Conservation (phyloP, 2,329 filamentous ascomycete genomes). For the Exserohilum rostratum region DNA sequence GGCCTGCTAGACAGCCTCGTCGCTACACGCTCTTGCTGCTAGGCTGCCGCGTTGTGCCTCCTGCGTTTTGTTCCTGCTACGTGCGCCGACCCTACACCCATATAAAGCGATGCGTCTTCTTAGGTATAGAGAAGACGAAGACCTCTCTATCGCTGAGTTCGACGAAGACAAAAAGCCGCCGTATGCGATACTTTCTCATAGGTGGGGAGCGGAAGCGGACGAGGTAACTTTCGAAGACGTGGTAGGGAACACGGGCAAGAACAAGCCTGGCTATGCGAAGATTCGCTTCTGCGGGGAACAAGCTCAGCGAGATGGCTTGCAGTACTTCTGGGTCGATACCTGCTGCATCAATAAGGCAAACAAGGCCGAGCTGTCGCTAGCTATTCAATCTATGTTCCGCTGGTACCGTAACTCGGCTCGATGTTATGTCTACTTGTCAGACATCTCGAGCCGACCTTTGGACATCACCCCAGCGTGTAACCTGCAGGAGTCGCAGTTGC, state of each 20-base stretch:
- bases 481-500: neutral
- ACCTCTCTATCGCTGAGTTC: conserved; percentile 3
- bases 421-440: neutral
- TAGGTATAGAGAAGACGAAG: conserved; percentile 8
- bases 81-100: neutral
- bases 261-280: no score
- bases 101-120: conserved; percentile 16
- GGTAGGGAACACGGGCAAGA: neutral
- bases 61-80: neutral
- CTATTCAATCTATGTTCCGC: conserved; percentile 2
- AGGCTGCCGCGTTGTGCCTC: conserved; percentile 9
- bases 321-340: no score
- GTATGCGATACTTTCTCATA: conserved; percentile 37
- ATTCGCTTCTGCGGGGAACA: no score
- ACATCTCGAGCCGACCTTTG: neutral
- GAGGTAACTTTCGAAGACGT: conserved; percentile 35
- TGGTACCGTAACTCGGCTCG: neutral
- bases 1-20: neutral
- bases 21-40: neutral
- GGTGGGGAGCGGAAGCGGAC: conserved; percentile 29
- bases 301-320: no score
- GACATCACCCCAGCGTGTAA: neutral
- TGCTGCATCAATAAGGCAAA: no score
- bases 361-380: neutral
- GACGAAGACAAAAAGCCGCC: neutral